Conservation (phyloP, 108 stramenopile species). For the Mayamaea pseudoterrestris region DNA sequence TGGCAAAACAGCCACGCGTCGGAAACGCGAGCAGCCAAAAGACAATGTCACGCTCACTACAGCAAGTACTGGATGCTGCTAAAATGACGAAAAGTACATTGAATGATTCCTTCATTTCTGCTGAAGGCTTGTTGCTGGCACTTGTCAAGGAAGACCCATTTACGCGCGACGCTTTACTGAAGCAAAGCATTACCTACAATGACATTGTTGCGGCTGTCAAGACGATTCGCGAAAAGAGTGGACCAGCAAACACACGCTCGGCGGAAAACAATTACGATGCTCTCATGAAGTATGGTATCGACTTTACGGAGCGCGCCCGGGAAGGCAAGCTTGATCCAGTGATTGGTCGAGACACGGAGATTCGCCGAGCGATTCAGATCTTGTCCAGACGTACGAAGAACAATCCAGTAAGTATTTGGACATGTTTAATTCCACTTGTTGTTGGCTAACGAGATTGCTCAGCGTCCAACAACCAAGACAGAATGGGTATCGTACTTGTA, state of each 20-base stretch:
- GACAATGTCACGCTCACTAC: constrained; percentile 54
- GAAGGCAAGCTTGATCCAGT: constrained; percentile 91
- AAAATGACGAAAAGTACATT: constrained; percentile 32
- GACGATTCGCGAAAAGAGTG: constrained; percentile 42
- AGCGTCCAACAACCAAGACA: too few species aligned
- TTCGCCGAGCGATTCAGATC: constrained; percentile 92
- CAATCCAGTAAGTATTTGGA: constrained; percentile 50
- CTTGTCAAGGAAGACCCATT: constrained; percentile 57
- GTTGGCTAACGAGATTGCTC: background rate
- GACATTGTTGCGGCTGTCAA: constrained; percentile 44
- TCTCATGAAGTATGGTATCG: constrained; percentile 88
- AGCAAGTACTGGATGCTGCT: constrained; percentile 47
- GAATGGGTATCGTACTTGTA: background rate
- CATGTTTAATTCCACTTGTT: background rate
- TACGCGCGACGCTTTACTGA: constrained; percentile 35
- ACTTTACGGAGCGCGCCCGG: constrained; percentile 82
- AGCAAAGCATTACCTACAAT: constrained; percentile 36
- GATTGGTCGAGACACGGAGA: constrained; percentile 97
- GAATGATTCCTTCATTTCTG: constrained; percentile 74
- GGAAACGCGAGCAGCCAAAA: constrained; percentile 29
- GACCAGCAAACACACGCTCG: constrained; percentile 40
- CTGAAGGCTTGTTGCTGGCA: constrained; percentile 55
- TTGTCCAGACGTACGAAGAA: constrained; percentile 95
- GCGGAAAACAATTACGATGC: constrained; percentile 92
- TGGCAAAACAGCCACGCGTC: constrained; percentile 51